phyloP scores from a whole-genome alignment of 768 basidiomycete genomes.

The Suillus decipiens region DNA sequence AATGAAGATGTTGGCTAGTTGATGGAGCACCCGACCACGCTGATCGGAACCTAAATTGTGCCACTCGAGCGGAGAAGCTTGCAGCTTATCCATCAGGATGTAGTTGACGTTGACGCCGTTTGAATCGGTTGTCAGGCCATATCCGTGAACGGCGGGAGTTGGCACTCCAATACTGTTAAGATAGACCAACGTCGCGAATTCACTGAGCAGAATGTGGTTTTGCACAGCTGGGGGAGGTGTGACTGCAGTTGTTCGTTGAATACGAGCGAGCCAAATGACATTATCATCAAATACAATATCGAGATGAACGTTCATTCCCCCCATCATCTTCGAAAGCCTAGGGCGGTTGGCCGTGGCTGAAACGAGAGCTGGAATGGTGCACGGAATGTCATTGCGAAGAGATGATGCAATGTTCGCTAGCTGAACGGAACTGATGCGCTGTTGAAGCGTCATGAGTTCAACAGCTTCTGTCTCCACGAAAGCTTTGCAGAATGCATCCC shows the following conservation, averaged over 20 bases:
- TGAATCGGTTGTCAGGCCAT: neutral
- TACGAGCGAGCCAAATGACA: neutral
- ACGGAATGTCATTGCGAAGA: neutral
- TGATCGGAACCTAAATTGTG: neutral
- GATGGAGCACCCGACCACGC: neutral
- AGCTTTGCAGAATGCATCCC: neutral
- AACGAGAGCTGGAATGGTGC: neutral
- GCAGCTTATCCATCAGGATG: neutral
- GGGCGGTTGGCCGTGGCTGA: neutral
- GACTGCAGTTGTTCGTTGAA: neutral
- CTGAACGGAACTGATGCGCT: neutral
- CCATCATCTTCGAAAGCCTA: neutral
- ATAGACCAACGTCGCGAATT: neutral
- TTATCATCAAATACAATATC: neutral
- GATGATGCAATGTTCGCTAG: neutral
- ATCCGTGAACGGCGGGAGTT: neutral
- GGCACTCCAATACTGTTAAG: neutral
- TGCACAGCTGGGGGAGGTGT: neutral
- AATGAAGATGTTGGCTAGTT: constrained; percentile 1
- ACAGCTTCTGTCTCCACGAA: neutral
- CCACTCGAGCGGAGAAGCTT: neutral
- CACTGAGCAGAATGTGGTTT: neutral
- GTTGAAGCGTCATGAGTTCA: neutral
- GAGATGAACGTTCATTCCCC: neutral
- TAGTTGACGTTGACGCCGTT: neutral